Percentiles rank a stretch among this genome's conserved stretches.
Evolutionary conservation across 805 yeast species (phyloP).

Genomic region (Starmerella lactis-condensi): DNA sequence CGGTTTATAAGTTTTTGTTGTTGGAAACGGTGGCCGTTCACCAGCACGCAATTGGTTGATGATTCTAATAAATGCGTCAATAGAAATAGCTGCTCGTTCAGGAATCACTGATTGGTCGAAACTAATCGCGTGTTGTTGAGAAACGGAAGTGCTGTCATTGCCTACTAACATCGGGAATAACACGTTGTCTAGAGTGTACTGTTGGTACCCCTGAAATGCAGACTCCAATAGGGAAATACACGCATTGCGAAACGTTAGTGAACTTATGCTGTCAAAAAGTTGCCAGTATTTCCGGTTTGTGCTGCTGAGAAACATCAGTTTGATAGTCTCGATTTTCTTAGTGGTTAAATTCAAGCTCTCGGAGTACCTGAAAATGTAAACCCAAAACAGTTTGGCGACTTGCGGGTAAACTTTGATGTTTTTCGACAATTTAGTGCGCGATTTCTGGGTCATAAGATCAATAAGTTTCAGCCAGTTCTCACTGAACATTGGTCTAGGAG

Average conservation of each 20-base stretch:
- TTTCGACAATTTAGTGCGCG: conserved; percentile 38
- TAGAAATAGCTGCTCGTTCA: conserved; percentile 52
- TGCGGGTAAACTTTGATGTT: conserved; percentile 42
- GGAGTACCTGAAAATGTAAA: conserved; percentile 64
- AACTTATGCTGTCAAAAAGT: conserved; percentile 6
- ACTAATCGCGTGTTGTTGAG: conserved; percentile 19
- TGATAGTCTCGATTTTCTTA: conserved; percentile 50
- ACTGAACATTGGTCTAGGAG: conserved; percentile 59
- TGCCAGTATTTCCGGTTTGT: conserved; percentile 54
- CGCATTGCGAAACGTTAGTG: conserved; percentile 43
- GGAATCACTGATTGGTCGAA: conserved; percentile 42
- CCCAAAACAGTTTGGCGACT: conserved; percentile 69
- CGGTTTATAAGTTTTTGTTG: conserved; percentile 24
- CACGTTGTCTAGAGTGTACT: conserved; percentile 61
- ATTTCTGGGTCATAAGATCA: conserved; percentile 40
- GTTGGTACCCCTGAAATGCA: conserved; percentile 61
- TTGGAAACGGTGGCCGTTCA: conserved; percentile 54
- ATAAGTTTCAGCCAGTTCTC: conserved; percentile 52
- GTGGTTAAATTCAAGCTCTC: conserved; percentile 81
- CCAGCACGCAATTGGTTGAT: conserved; percentile 40
- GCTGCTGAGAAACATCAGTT: conserved; percentile 33
- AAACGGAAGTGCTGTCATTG: conserved; percentile 13
- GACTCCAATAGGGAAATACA: conserved; percentile 58
- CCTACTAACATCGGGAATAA: conserved; percentile 43
- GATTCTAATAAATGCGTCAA: conserved; percentile 54